Percentiles rank a stretch among this genome's conserved stretches.
Evolutionary conservation across 148 eudicot genomes (phyloP).

Genomic region (Rhododendron mucronatum): DNA sequence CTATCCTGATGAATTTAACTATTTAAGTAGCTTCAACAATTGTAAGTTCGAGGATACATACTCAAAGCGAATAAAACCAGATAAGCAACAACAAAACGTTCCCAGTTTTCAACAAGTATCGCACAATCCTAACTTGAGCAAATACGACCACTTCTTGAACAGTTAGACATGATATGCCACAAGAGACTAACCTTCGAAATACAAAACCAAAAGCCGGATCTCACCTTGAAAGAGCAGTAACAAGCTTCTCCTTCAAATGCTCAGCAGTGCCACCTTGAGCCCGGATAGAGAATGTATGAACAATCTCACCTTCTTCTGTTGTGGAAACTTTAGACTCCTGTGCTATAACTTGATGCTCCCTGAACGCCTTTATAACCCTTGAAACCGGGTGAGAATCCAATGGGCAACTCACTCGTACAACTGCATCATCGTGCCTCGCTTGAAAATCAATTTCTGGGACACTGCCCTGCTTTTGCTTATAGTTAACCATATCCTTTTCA

Average conservation of each 20-base stretch:
- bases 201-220: neutral
- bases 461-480: constrained; percentile 26
- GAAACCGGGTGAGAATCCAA: constrained; percentile 80
- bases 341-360: constrained; percentile 53
- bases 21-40: neutral
- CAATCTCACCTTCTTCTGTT: constrained; percentile 55
- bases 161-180: neutral
- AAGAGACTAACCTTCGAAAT: constrained; percentile 2
- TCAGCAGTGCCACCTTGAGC: constrained; percentile 56
- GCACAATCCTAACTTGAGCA: neutral
- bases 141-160: constrained; percentile 54
- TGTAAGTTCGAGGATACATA: neutral
- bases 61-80: neutral
- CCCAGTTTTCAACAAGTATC: neutral
- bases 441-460: constrained; percentile 65
- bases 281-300: constrained; percentile 76
- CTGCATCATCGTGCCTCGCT: constrained; percentile 56
- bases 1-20: neutral
- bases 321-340: constrained; percentile 57
- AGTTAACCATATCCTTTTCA: constrained; percentile 46
- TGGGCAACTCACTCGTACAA: constrained; percentile 67
- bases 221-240: constrained; percentile 53
- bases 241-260: constrained; percentile 60
- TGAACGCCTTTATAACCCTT: constrained; percentile 50
- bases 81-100: neutral